Percentiles rank a stretch among this genome's conserved stretches.
Conservation (phyloP, 371 early-diverging fungal genomes). For the Phascolomyces articulosus region DNA sequence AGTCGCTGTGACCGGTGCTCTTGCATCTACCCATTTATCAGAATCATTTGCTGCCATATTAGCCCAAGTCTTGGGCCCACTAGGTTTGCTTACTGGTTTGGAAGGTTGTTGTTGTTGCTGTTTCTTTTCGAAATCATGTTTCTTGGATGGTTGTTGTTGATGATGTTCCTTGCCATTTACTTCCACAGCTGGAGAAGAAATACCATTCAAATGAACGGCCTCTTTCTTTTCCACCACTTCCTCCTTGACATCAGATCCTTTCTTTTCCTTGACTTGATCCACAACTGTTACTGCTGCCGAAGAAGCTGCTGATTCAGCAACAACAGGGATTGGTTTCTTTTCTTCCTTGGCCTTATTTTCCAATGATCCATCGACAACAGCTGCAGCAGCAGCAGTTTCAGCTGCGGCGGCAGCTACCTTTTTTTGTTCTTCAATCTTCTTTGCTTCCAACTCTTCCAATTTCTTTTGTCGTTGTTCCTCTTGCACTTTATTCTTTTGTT, state of each 20-base stretch:
- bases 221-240: slow-evolving; percentile 52
- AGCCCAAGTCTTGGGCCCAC: slow-evolving; percentile 51
- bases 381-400: neutral
- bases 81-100: no score
- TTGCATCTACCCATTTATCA: slow-evolving; percentile 41
- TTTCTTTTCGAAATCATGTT: slow-evolving; percentile 36
- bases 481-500: slow-evolving; percentile 13
- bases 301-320: neutral
- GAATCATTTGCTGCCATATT: slow-evolving; percentile 44
- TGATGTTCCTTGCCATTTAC: slow-evolving; percentile 18
- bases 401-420: neutral
- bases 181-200: neutral
- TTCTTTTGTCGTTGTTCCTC: neutral
- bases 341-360: neutral
- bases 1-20: slow-evolving; percentile 26
- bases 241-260: slow-evolving; percentile 6
- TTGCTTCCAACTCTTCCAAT: neutral
- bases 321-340: neutral
- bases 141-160: slow-evolving; percentile 46
- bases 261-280: slow-evolving; percentile 8
- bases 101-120: slow-evolving; percentile 29
- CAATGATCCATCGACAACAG: neutral
- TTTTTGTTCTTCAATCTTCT: neutral
- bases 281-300: neutral
- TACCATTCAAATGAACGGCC: neutral